Evolutionary conservation across 108 stramenopile genomes (phyloP).

Genomic region (Stephanodiscus triporus): DNA sequence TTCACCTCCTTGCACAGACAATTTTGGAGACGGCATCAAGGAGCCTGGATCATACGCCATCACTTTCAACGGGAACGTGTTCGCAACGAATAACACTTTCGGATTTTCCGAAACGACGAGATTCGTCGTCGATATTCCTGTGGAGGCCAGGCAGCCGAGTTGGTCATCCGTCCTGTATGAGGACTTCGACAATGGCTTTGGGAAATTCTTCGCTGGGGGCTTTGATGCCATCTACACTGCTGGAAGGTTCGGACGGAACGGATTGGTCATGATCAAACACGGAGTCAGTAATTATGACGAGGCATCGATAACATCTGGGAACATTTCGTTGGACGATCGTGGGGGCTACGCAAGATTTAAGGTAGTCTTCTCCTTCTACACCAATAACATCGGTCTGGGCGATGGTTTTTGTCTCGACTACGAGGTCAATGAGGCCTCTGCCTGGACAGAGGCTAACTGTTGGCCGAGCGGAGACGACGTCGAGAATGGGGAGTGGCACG

Average conservation of each 20-base stretch:
- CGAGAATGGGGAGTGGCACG: constrained; percentile 29
- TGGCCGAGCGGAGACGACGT: constrained; percentile 29
- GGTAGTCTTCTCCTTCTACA: constrained; percentile 30
- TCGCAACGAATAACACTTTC: constrained; percentile 15
- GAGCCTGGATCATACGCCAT: constrained; percentile 24
- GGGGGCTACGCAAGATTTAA: constrained; percentile 15
- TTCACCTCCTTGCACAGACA: constrained; percentile 5
- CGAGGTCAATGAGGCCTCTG: constrained; percentile 8
- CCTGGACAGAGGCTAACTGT: constrained; percentile 28
- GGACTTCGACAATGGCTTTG: constrained; percentile 21
- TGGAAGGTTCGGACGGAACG: constrained; percentile 16
- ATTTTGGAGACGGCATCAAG: constrained; percentile 23
- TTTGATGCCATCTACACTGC: constrained; percentile 1
- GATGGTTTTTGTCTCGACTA: constrained; percentile 46
- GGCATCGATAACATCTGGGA: constrained; percentile 3
- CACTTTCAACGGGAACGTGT: constrained; percentile 7
- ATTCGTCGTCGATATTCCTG: neutral
- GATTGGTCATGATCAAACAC: constrained; percentile 21
- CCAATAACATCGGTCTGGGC: constrained; percentile 31
- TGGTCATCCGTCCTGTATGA: constrained; percentile 23
- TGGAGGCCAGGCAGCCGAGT: neutral
- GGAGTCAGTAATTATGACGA: neutral
- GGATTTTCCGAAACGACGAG: constrained; percentile 17
- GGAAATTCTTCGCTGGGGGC: constrained; percentile 17
- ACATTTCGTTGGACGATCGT: constrained; percentile 1